Percentiles rank a stretch among this genome's conserved stretches.
Evolutionary conservation across 2,329 filamentous ascomycete genomes (phyloP).

Genomic region (Penicillium hesseltinei): DNA sequence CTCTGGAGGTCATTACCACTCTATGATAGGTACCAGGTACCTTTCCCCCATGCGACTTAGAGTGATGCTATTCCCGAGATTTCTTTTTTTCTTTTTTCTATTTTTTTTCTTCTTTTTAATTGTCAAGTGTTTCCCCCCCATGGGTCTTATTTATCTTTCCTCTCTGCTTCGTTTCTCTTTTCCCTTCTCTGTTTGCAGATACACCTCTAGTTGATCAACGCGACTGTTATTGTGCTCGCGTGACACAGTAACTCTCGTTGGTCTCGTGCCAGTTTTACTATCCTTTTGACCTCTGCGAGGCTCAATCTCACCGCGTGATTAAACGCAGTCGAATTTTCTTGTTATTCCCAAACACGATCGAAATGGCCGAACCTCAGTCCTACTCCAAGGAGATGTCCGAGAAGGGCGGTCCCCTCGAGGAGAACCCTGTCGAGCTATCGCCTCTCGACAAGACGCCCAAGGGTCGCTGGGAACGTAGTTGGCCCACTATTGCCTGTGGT

Average conservation of each 20-base stretch:
- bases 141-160: neutral
- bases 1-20: neutral
- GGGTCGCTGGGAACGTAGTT: constrained; percentile 54
- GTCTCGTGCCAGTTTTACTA: neutral
- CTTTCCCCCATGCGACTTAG: neutral
- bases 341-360: constrained; percentile 5
- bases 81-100: neutral
- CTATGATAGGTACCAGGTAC: constrained; percentile 1
- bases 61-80: neutral
- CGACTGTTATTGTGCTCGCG: constrained; percentile 1
- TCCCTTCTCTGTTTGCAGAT: neutral
- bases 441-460: constrained; percentile 33
- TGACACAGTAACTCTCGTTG: constrained; percentile 4
- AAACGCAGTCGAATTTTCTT: neutral
- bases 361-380: constrained; percentile 10
- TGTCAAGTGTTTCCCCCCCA: neutral
- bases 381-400: constrained; percentile 15
- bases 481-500: constrained; percentile 82
- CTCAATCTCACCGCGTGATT: neutral
- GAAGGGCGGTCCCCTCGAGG: constrained; percentile 15
- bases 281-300: neutral
- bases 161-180: neutral
- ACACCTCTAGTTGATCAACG: neutral
- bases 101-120: neutral
- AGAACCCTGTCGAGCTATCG: constrained; percentile 18